Conservation (phyloP, 371 early-diverging fungal species). For the Mucor racemosus region DNA sequence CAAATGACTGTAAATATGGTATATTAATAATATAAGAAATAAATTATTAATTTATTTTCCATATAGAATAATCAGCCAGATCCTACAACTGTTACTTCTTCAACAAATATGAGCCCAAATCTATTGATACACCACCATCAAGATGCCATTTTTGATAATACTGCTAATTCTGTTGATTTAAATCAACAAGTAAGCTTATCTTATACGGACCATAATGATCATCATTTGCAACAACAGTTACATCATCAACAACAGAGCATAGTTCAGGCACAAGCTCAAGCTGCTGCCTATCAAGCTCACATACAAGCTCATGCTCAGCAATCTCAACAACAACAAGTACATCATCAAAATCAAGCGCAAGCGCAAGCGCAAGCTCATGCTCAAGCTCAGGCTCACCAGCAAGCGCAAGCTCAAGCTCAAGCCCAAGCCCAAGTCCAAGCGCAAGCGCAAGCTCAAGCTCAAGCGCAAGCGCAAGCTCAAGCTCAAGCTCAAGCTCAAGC, state of each 20-base stretch:
- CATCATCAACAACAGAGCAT: conserved; percentile 15
- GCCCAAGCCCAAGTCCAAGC: neutral
- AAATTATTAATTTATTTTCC: neutral
- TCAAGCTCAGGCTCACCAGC: neutral
- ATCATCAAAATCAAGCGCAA: conserved; percentile 23
- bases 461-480: conserved; percentile 13
- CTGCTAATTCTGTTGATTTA: neutral
- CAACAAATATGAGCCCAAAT: neutral
- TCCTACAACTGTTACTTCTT: neutral
- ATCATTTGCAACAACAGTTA: conserved; percentile 13
- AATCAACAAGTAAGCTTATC: neutral
- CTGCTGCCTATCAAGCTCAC: conserved; percentile 1
- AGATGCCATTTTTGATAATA: conserved; percentile 9
- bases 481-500: conserved; percentile 14
- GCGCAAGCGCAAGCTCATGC: neutral
- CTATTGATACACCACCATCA: conserved; percentile 11
- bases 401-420: neutral
- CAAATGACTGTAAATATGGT: conserved; percentile 6
- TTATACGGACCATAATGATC: neutral
- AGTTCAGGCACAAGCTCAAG: conserved; percentile 20
- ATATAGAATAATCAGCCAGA: conserved; percentile 8
- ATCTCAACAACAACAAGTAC: conserved; percentile 17
- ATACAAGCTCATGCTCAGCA: neutral
- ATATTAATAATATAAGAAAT: neutral
- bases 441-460: conserved; percentile 7